Percentiles rank a stretch among this genome's conserved stretches.
Evolutionary conservation across 2,329 filamentous ascomycete genomes (phyloP).

Genomic region (Leptodontidium sp.): DNA sequence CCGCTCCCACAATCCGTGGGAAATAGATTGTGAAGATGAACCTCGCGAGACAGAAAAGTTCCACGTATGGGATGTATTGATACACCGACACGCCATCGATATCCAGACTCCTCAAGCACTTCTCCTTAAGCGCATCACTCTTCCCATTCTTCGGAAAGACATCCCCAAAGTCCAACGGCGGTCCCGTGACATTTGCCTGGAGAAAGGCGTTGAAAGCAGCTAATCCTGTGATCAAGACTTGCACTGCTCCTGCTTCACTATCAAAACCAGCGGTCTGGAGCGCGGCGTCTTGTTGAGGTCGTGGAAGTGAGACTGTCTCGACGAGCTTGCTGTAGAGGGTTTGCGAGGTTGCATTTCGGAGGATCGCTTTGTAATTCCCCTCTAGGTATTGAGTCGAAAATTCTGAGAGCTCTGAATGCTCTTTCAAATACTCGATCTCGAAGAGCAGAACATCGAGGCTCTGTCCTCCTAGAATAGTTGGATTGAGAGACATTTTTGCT

Average conservation of each 20-base stretch:
- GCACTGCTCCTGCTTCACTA: conserved; percentile 26
- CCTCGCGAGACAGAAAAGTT: conserved; percentile 80
- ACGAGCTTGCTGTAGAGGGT: conserved; percentile 38
- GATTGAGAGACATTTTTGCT: conserved; percentile 35
- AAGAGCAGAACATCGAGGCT: conserved; percentile 41
- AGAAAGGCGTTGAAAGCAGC: conserved; percentile 81
- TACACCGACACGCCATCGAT: conserved; percentile 90
- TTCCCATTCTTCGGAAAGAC: conserved; percentile 45
- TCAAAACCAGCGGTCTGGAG: conserved; percentile 29
- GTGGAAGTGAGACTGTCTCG: conserved; percentile 31
- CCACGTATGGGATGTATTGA: conserved; percentile 81
- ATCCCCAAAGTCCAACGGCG: conserved; percentile 67
- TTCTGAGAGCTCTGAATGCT: conserved; percentile 39
- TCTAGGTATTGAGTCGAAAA: conserved; percentile 40
- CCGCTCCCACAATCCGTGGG: conserved; percentile 38
- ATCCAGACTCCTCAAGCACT: conserved; percentile 74
- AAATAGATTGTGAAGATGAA: conserved; percentile 54
- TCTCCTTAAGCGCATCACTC: conserved; percentile 50
- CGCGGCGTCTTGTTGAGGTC: conserved; percentile 31
- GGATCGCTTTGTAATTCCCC: conserved; percentile 45
- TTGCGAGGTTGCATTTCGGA: conserved; percentile 42
- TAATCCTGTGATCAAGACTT: conserved; percentile 59
- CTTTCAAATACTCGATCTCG: conserved; percentile 42
- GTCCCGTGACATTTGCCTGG: conserved; percentile 88
- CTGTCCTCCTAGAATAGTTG: conserved; percentile 3